Evolutionary conservation across 768 basidiomycete species (phyloP).

Genomic region (Phylloporus sp.): DNA sequence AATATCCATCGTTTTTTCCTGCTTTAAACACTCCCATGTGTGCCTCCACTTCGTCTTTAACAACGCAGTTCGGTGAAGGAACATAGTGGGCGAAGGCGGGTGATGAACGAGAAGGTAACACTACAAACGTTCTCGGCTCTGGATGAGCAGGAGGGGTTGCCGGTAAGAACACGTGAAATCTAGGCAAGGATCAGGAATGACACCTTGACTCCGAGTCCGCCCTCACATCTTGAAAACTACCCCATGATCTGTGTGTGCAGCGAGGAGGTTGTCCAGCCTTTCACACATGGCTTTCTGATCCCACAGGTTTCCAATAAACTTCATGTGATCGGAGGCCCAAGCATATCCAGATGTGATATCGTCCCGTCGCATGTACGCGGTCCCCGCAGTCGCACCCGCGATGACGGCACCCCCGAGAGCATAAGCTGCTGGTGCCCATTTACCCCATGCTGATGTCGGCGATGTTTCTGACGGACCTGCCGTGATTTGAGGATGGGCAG

Average conservation of each 20-base stretch:
- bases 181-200: conserved; percentile 27
- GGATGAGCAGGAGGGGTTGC: conserved; percentile 54
- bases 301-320: conserved; percentile 84
- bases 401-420: conserved; percentile 69
- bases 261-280: conserved; percentile 59
- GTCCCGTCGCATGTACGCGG: conserved; percentile 77
- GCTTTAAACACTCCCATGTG: conserved; percentile 87
- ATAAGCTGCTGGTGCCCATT: conserved; percentile 67
- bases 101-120: conserved; percentile 56
- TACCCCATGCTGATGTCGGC: conserved; percentile 42
- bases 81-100: conserved; percentile 51
- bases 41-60: conserved; percentile 73
- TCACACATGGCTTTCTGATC: conserved; percentile 57
- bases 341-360: conserved; percentile 65
- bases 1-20: conserved; percentile 84
- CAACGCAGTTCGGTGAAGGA: conserved; percentile 60
- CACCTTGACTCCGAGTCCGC: background rate
- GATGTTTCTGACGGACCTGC: conserved; percentile 21
- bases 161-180: conserved; percentile 79
- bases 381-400: conserved; percentile 79
- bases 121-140: conserved; percentile 66
- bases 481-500: conserved; percentile 30
- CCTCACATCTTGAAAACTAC: conserved; percentile 72
- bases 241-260: conserved; percentile 54
- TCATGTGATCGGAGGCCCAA: conserved; percentile 86